phyloP scores from a whole-genome alignment of 805 yeast genomes.

The Sugiyamaella smithiae region DNA sequence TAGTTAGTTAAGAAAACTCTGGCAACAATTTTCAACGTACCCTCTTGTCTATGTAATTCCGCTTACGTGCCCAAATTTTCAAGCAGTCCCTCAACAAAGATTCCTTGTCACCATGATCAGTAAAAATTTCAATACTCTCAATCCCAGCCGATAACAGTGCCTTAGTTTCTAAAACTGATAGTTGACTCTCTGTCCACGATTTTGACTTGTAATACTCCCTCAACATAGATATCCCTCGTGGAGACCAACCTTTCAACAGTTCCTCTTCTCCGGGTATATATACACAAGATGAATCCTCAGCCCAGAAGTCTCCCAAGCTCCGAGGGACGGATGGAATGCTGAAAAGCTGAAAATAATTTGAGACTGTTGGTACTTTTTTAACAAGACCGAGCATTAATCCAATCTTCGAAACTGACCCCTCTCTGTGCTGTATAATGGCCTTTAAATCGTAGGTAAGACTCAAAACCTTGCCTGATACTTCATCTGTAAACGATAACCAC shows the following conservation, averaged over 20 bases:
- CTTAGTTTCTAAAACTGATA: slow-evolving; percentile 1
- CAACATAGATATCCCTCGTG: slow-evolving; percentile 18
- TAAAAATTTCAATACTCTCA: neutral
- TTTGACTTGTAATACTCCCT: slow-evolving; percentile 10
- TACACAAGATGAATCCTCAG: slow-evolving; percentile 4
- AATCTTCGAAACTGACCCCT: slow-evolving; percentile 7
- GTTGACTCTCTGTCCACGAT: neutral
- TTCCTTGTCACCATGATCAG: neutral
- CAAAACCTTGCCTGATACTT: neutral
- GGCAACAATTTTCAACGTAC: neutral
- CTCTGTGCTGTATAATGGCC: slow-evolving; percentile 1
- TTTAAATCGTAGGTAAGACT: slow-evolving; percentile 9
- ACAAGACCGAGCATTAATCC: slow-evolving; percentile 4
- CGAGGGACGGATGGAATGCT: slow-evolving; percentile 8
- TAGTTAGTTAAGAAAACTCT: neutral
- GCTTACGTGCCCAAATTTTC: neutral
- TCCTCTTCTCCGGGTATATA: slow-evolving; percentile 5
- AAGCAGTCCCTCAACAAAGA: neutral
- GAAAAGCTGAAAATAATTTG: neutral
- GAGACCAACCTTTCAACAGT: slow-evolving; percentile 1
- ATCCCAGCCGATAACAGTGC: neutral
- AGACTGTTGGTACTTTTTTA: neutral
- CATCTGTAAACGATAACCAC: neutral
- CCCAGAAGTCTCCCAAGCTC: slow-evolving; percentile 8
- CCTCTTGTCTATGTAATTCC: neutral